These are phyloP conservation scores for Meyerozyma smithsonii DNA, from an alignment of 1,139 yeast species.

Conservation along the genomic window DNA sequence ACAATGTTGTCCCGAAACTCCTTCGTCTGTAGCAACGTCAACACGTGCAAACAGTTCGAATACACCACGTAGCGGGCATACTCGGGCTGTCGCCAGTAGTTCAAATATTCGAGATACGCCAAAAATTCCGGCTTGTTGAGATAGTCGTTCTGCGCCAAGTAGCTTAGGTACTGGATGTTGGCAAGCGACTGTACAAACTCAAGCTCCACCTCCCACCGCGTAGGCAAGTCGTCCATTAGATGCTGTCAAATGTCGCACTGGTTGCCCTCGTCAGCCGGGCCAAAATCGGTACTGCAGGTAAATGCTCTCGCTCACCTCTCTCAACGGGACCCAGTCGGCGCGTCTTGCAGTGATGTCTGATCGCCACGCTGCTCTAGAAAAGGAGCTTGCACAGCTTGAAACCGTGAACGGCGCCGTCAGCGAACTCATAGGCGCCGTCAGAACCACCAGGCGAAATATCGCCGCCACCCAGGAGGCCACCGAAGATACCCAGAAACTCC, in stretches of 20 bases:
- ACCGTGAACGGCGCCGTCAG: slow-evolving; percentile 29
- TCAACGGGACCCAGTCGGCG: not conserved
- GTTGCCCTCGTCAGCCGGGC: no score
- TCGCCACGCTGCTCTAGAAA: slow-evolving; percentile 30
- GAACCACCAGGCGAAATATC: slow-evolving; percentile 24
- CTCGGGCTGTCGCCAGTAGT: slow-evolving; percentile 69
- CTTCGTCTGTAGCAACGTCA: slow-evolving; percentile 53
- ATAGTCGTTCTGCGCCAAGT: slow-evolving; percentile 69
- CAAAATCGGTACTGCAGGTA: no score
- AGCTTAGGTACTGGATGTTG: slow-evolving; percentile 70
- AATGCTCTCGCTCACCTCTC: no score
- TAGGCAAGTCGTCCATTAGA: slow-evolving; percentile 36
- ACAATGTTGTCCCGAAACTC: slow-evolving; percentile 52
- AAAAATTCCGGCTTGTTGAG: slow-evolving; percentile 58
- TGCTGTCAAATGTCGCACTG: not conserved
- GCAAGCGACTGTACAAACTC: slow-evolving; percentile 83
- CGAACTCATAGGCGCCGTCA: slow-evolving; percentile 25
- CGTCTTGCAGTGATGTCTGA: slow-evolving; percentile 7
- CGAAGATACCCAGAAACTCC: slow-evolving; percentile 31
- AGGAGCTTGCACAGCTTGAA: slow-evolving; percentile 33
- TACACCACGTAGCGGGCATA: slow-evolving; percentile 64
- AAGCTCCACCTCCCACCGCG: slow-evolving; percentile 77
- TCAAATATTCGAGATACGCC: slow-evolving; percentile 60
- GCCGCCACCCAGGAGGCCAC: slow-evolving; percentile 28
- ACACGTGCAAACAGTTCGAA: slow-evolving; percentile 67